Evolutionary conservation across 352 stramenopile genomes (phyloP).

Genomic region (Phytophthora pisi): DNA sequence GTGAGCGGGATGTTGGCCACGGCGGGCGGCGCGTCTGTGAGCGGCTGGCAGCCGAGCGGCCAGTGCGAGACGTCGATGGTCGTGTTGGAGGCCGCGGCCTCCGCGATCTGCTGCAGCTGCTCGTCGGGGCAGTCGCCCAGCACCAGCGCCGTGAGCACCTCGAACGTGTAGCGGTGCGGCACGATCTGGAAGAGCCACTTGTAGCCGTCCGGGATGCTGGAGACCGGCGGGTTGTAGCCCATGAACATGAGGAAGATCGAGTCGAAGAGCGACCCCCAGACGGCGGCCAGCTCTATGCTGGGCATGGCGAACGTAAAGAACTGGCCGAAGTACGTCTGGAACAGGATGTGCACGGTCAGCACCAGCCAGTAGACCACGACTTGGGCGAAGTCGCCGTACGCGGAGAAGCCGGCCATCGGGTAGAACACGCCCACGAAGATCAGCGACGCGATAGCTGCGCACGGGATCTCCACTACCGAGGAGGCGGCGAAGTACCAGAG

Average conservation of each 20-base stretch:
- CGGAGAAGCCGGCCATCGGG: slow-evolving; percentile 76
- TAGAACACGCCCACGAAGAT: slow-evolving; percentile 72
- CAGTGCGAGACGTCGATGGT: slow-evolving; percentile 36
- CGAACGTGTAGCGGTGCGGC: slow-evolving; percentile 48
- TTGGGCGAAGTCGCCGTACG: slow-evolving; percentile 35
- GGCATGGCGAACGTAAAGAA: slow-evolving; percentile 70
- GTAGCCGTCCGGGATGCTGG: slow-evolving; percentile 49
- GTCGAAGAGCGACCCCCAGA: slow-evolving; percentile 49
- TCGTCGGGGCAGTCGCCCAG: slow-evolving; percentile 48
- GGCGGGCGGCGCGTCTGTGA: slow-evolving; percentile 51
- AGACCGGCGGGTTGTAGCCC: slow-evolving; percentile 50
- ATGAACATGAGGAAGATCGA: slow-evolving; percentile 67
- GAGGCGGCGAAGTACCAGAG: slow-evolving; percentile 83
- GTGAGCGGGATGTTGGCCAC: slow-evolving; percentile 53
- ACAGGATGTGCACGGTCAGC: slow-evolving; percentile 43
- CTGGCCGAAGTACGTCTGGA: slow-evolving; percentile 58
- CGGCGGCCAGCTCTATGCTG: slow-evolving; percentile 49
- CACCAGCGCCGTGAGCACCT: slow-evolving; percentile 44
- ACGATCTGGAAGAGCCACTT: slow-evolving; percentile 54
- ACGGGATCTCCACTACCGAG: slow-evolving; percentile 82
- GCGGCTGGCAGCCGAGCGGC: slow-evolving; percentile 58
- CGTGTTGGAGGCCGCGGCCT: slow-evolving; percentile 29
- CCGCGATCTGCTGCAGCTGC: slow-evolving; percentile 38
- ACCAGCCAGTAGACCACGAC: slow-evolving; percentile 50
- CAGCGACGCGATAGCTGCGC: slow-evolving; percentile 60